phyloP scores from a whole-genome alignment of 495 filamentous ascomycete genomes.

The Acidomyces sp. region DNA sequence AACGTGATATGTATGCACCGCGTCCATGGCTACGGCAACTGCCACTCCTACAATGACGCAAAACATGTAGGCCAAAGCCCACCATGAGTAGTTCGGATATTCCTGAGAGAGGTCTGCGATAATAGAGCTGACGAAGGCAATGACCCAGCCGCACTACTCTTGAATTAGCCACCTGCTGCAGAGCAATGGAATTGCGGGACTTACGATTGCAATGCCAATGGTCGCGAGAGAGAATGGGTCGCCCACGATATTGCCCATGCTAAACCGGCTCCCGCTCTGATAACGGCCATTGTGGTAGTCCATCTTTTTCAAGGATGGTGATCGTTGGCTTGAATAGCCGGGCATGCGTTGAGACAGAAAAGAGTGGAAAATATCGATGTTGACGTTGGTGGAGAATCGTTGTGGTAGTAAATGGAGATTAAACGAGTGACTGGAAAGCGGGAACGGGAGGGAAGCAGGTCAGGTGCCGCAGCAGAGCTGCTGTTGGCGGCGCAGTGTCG shows the following conservation, averaged over 20 bases:
- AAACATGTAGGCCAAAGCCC: slow-evolving; percentile 73
- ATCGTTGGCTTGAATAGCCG: slow-evolving; percentile 57
- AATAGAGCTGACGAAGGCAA: slow-evolving; percentile 74
- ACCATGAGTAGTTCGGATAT: slow-evolving; percentile 85
- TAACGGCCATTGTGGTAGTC: slow-evolving; percentile 41
- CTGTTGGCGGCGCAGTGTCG: too few species aligned
- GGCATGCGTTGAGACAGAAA: slow-evolving; percentile 43
- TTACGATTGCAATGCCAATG: slow-evolving; percentile 77
- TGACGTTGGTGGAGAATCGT: slow-evolving; percentile 1
- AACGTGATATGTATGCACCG: slow-evolving; percentile 73
- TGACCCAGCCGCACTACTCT: slow-evolving; percentile 82
- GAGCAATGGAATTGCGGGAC: slow-evolving; percentile 39
- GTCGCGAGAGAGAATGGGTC: slow-evolving; percentile 95
- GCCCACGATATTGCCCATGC: slow-evolving; percentile 76
- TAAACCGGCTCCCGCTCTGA: slow-evolving; percentile 42
- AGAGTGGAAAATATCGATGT: slow-evolving; percentile 5
- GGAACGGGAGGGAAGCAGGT: too few species aligned
- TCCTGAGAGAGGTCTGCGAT: slow-evolving; percentile 47
- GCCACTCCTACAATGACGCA: slow-evolving; percentile 67
- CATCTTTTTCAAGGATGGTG: slow-evolving; percentile 74
- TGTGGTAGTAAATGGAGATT: too few species aligned
- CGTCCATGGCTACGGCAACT: slow-evolving; percentile 67
- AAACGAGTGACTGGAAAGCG: too few species aligned
- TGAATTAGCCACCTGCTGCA: slow-evolving; percentile 62
- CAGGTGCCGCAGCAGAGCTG: too few species aligned